Conservation (phyloP, 2,329 filamentous ascomycete genomes). For the Aspergillus japonicus region DNA sequence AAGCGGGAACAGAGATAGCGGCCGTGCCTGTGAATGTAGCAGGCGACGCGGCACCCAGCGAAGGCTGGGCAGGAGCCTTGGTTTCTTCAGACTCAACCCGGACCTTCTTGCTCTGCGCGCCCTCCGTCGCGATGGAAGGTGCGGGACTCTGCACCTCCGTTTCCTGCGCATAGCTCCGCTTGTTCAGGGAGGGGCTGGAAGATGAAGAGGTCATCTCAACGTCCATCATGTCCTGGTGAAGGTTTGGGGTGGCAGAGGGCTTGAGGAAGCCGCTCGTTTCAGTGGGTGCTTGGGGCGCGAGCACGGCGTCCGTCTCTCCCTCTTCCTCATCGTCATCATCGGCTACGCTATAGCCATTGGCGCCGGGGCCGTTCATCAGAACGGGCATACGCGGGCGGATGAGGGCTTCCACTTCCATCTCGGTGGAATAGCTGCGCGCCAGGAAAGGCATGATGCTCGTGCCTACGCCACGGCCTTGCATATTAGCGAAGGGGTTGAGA, state of each 20-base stretch:
- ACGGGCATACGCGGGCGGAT: conserved; percentile 55
- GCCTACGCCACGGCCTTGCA: conserved; percentile 60
- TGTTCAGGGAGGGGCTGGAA: conserved; percentile 20
- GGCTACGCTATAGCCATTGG: conserved; percentile 27
- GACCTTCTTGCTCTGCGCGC: conserved; percentile 31
- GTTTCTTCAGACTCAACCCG: conserved; percentile 28
- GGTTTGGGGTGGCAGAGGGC: conserved; percentile 14
- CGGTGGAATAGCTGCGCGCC: conserved; percentile 61
- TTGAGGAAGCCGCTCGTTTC: conserved; percentile 28
- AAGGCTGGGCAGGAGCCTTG: conserved; percentile 6
- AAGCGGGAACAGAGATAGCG: conserved; percentile 12
- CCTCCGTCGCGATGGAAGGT: conserved; percentile 7
- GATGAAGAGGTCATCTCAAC: conserved; percentile 11
- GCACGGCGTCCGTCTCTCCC: conserved; percentile 22
- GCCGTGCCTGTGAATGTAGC: conserved; percentile 19
- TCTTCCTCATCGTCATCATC: conserved; percentile 33
- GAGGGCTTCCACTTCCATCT: conserved; percentile 69
- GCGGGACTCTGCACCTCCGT: conserved; percentile 6
- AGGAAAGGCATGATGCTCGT: conserved; percentile 80
- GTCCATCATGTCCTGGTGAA: conserved; percentile 16
- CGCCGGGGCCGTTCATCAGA: conserved; percentile 29
- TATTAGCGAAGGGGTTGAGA: conserved; percentile 69
- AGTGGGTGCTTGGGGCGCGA: conserved; percentile 14
- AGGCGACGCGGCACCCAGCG: conserved; percentile 15
- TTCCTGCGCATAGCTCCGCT: conserved; percentile 32